phyloP scores from a whole-genome alignment of 1,139 yeast genomes.

The Scheffersomyces titani region DNA sequence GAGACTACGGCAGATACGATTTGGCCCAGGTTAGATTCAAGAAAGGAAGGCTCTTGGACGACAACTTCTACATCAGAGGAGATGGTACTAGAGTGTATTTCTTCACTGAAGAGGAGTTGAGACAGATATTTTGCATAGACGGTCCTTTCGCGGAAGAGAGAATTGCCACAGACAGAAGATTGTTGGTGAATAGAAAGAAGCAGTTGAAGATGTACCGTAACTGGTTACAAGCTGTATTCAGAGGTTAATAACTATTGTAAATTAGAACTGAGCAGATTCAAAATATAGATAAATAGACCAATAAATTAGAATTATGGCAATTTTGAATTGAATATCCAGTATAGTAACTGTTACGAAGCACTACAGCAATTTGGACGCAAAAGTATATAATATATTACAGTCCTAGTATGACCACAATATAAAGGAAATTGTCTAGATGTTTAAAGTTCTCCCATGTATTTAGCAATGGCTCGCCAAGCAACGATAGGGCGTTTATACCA shows the following conservation, averaged over 20 bases:
- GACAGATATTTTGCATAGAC: slow-evolving; percentile 66
- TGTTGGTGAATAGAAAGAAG: slow-evolving; percentile 88
- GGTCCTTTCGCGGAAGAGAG: slow-evolving; percentile 64
- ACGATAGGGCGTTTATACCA: slow-evolving; percentile 56
- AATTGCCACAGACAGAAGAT: slow-evolving; percentile 87
- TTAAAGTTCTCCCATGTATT: slow-evolving; percentile 57
- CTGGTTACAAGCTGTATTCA: slow-evolving; percentile 94
- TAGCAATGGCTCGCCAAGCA: slow-evolving; percentile 41
- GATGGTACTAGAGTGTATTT: slow-evolving; percentile 98
- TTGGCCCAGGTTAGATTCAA: slow-evolving; percentile 94
- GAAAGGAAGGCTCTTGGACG: slow-evolving; percentile 82
- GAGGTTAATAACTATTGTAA: slow-evolving; percentile 16
- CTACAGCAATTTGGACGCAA: background rate
- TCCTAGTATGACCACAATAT: slow-evolving; percentile 45
- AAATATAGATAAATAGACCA: too few relatives aligned
- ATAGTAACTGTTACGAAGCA: background rate
- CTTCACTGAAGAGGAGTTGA: slow-evolving; percentile 89
- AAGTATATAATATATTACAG: background rate
- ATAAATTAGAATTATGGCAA: slow-evolving; percentile 5
- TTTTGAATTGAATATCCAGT: background rate
- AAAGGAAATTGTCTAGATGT: slow-evolving; percentile 78
- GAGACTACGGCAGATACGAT: slow-evolving; percentile 96
- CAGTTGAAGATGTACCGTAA: slow-evolving; percentile 93
- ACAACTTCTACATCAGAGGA: slow-evolving; percentile 93
- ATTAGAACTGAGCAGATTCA: background rate